These are phyloP conservation scores for Citrus mangshanensis DNA, from an alignment of 345 rosid species.

Conservation along the genomic window DNA sequence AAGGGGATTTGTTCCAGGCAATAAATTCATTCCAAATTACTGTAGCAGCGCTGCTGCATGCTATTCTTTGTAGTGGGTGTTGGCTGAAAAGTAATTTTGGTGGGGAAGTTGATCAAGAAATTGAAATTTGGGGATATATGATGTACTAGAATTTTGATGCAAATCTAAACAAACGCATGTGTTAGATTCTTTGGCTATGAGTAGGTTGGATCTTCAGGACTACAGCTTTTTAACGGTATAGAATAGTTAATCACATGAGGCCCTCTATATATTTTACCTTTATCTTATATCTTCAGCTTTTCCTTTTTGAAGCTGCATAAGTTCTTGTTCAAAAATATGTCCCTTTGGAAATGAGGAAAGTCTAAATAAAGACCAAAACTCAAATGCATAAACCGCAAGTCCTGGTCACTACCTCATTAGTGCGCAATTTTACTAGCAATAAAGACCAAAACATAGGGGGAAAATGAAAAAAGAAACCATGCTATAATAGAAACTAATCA, in stretches of 20 bases:
- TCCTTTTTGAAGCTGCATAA: neutral
- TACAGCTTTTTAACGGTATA: slow-evolving; percentile 19
- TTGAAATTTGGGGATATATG: slow-evolving; percentile 20
- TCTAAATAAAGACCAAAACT: neutral
- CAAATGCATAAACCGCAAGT: neutral
- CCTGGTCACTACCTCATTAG: neutral
- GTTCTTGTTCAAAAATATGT: neutral
- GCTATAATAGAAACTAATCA: too few species aligned
- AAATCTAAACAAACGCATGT: slow-evolving; percentile 34
- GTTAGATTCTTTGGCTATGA: slow-evolving; percentile 35
- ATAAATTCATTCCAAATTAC: neutral
- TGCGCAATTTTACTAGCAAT: neutral
- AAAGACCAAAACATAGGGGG: too few species aligned
- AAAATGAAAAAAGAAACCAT: too few species aligned
- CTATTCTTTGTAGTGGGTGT: neutral
- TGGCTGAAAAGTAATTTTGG: neutral
- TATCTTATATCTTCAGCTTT: neutral
- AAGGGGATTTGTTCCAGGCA: slow-evolving; percentile 12
- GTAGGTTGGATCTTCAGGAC: slow-evolving; percentile 21
- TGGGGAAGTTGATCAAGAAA: neutral
- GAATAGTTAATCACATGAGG: slow-evolving; percentile 28
- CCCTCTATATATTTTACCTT: neutral
- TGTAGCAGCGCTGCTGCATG: neutral
- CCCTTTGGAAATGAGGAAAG: neutral
- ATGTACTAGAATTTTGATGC: slow-evolving; percentile 17